phyloP scores from a whole-genome alignment of 2,329 filamentous ascomycete species.

The Fusarium keratoplasticum region DNA sequence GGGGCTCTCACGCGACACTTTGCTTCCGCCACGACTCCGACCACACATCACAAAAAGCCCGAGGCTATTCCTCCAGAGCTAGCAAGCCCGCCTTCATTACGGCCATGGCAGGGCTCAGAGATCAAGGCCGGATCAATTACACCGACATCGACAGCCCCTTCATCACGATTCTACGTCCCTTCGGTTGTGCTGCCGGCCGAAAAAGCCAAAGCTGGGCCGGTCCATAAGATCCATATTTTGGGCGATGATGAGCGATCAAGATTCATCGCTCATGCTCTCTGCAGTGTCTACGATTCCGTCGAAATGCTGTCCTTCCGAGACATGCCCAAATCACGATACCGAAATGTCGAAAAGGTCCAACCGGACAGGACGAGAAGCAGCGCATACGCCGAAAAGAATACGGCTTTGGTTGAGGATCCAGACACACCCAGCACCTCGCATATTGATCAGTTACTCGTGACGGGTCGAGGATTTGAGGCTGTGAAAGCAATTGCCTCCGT shows the following conservation, averaged over 20 bases:
- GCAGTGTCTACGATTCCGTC: constrained; percentile 55
- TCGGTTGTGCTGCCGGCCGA: constrained; percentile 51
- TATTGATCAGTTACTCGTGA: constrained; percentile 79
- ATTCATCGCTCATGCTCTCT: constrained; percentile 56
- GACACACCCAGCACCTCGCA: constrained; percentile 54
- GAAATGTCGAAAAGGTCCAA: constrained; percentile 45
- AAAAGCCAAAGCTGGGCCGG: constrained; percentile 47
- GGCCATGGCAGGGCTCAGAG: constrained; percentile 36
- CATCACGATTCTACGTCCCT: constrained; percentile 49
- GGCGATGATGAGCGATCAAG: constrained; percentile 55
- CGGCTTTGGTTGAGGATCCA: constrained; percentile 18
- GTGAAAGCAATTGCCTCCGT: constrained; percentile 69
- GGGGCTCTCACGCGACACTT: constrained; percentile 50
- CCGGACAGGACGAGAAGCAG: constrained; percentile 32
- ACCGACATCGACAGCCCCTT: constrained; percentile 24
- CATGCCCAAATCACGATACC: constrained; percentile 44
- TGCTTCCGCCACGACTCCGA: constrained; percentile 44
- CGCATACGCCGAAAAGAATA: constrained; percentile 37
- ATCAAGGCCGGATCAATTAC: constrained; percentile 16
- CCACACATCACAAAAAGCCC: constrained; percentile 37
- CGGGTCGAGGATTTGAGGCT: constrained; percentile 66
- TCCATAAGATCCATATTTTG: constrained; percentile 56
- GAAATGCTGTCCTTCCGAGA: constrained; percentile 48
- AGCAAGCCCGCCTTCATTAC: constrained; percentile 17
- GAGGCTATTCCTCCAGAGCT: constrained; percentile 39